These are phyloP conservation scores for Torulaspora maleeae DNA, from an alignment of 805 yeast species.

Conservation along the genomic window DNA sequence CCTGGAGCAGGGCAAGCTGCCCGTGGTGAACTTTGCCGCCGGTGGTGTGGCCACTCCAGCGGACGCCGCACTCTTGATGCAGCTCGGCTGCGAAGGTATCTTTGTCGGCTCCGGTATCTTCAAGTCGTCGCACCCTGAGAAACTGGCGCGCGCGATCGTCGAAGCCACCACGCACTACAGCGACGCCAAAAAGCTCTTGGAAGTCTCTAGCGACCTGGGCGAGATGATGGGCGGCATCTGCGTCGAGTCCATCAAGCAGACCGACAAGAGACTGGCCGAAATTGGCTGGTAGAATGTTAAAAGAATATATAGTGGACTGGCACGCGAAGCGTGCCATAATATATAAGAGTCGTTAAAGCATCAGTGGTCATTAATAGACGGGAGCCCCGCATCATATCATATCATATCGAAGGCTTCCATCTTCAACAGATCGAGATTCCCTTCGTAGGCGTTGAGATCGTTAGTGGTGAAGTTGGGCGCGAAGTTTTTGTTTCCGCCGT, in stretches of 20 bases:
- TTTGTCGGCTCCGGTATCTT: conserved; percentile 78
- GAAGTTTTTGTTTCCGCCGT: conserved; percentile 11
- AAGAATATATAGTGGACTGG: too few relatives aligned
- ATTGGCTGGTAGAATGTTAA: conserved; percentile 45
- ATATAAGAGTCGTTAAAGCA: neutral
- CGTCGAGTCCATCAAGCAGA: conserved; percentile 44
- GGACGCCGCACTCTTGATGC: conserved; percentile 82
- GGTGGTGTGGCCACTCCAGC: conserved; percentile 89
- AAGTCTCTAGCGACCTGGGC: conserved; percentile 66
- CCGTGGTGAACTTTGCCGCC: conserved; percentile 83
- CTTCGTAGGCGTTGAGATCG: conserved; percentile 15
- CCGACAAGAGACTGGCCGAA: conserved; percentile 36
- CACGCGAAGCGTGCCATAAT: neutral
- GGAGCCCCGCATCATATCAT: conserved; percentile 12
- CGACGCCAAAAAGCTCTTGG: conserved; percentile 55
- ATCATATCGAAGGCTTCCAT: conserved; percentile 19
- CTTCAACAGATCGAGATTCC: conserved; percentile 18
- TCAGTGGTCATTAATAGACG: neutral
- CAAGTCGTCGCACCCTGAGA: conserved; percentile 66
- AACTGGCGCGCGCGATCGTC: conserved; percentile 72
- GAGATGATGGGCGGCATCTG: conserved; percentile 72
- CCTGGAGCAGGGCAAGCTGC: conserved; percentile 52
- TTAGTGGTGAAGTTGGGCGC: conserved; percentile 2
- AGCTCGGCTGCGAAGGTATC: conserved; percentile 73
- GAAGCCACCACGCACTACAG: conserved; percentile 69